Conservation (phyloP, 495 filamentous ascomycete genomes). For the Tuber umbilicatum region DNA sequence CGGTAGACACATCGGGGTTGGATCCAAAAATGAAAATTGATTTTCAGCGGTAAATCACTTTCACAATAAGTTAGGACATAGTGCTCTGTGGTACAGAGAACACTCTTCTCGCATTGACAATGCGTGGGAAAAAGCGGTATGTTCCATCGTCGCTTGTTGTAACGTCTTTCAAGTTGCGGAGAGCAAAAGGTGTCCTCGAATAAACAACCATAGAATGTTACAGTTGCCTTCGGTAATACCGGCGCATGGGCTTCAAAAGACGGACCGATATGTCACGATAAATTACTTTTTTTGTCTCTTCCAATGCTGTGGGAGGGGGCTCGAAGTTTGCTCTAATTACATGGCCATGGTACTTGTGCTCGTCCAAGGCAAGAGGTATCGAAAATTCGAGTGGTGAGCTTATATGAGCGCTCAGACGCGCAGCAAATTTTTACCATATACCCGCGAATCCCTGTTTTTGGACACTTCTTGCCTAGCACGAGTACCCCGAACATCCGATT, state of each 20-base stretch:
- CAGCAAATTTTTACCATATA: too few species aligned
- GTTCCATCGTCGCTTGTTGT: conserved; percentile 26
- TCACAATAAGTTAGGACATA: neutral
- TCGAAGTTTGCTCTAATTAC: conserved; percentile 8
- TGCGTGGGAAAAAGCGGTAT: conserved; percentile 23
- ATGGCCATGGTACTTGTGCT: neutral
- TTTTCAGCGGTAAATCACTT: conserved; percentile 18
- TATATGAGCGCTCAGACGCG: too few species aligned
- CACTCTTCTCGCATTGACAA: conserved; percentile 5
- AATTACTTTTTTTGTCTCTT: conserved; percentile 23
- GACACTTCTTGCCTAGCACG: too few species aligned
- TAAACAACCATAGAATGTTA: conserved; percentile 32
- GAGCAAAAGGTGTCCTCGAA: conserved; percentile 23
- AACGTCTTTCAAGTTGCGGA: conserved; percentile 28
- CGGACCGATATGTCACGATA: conserved; percentile 24
- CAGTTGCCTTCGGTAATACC: conserved; percentile 16
- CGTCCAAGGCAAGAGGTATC: too few species aligned
- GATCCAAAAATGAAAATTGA: conserved; percentile 34
- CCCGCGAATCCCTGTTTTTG: too few species aligned
- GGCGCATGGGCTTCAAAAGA: conserved; percentile 20
- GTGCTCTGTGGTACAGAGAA: conserved; percentile 8
- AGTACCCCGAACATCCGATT: conserved; percentile 1
- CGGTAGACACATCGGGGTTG: conserved; percentile 1
- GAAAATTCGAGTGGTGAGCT: too few species aligned
- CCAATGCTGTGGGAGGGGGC: conserved; percentile 4